Evolutionary conservation across 805 yeast genomes (phyloP).

Genomic region (Citeromyces nyonsensis): DNA sequence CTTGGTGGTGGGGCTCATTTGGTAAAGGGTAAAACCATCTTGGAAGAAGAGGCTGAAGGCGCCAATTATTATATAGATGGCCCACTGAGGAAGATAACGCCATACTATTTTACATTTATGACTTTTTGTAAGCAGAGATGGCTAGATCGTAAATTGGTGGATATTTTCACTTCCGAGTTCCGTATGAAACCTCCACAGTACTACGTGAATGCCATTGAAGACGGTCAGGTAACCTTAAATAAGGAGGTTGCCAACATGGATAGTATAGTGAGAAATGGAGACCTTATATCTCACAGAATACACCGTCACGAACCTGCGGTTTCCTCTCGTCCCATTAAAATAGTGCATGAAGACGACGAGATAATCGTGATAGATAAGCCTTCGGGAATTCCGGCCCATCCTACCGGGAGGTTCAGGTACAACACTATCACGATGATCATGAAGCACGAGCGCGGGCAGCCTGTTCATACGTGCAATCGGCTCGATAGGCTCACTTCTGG

Average conservation of each 20-base stretch:
- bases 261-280: conserved; percentile 65
- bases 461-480: conserved; percentile 76
- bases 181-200: conserved; percentile 60
- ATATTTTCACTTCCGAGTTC: conserved; percentile 74
- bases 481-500: conserved; percentile 89
- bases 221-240: conserved; percentile 69
- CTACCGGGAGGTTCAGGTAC: conserved; percentile 74
- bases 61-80: conserved; percentile 36
- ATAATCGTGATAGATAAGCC: conserved; percentile 85
- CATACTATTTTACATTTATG: conserved; percentile 79
- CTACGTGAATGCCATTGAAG: conserved; percentile 35
- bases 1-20: too few species aligned
- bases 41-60: conserved; percentile 43
- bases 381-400: conserved; percentile 90
- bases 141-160: conserved; percentile 71
- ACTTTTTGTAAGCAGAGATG: conserved; percentile 88
- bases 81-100: conserved; percentile 59
- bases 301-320: conserved; percentile 92
- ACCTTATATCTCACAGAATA: conserved; percentile 57
- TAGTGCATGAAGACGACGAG: conserved; percentile 62
- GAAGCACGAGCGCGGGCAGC: conserved; percentile 49
- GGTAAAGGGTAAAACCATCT: conserved; percentile 15
- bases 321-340: conserved; percentile 36
- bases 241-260: conserved; percentile 47
- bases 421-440: conserved; percentile 66